Evolutionary conservation across 441 rosid species (phyloP), one percentile per base, ranked within the genome.

Genomic region (Erysimum pusillum): DNA sequence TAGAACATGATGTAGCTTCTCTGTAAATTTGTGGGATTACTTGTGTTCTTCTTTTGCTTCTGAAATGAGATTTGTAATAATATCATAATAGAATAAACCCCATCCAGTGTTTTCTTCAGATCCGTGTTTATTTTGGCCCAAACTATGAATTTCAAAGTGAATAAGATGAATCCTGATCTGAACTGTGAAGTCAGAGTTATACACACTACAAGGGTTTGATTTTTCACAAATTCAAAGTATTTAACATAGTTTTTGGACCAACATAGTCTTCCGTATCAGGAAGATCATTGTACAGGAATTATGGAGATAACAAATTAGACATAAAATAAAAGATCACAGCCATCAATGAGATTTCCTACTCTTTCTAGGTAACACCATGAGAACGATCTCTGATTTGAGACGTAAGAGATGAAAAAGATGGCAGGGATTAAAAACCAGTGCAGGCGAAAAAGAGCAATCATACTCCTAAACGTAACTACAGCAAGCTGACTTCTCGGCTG

Each of bases 401-500:
- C 5, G 81, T 67, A 73, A 68, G 69, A 12, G 41, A 35, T 42
- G 34, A 62, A 45, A 62, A 34, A 35, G 73, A 65, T 51, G 57
- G 66, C 32, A 46, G 54, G 39, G 49, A 54, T 15, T 28, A 64
- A 61, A 62, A 68, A 62, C 52, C 3, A 12, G 71, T 39, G 75
- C 57, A 31, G 15, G 34, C 32, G 66, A 67, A 60, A 39, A 67
- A 78, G 81, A 67, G 64, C 15, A 22, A 53, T 61, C 62, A 62
- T 20, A 36, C 63, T 63, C 53, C 75, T 79, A 75, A 56, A 78
- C 77, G 59, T 78, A 80, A 60, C 87, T 58, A 56, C 87, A 85
- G 76, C 87, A 85, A 61, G 81, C 83, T 18, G 84, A 70, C 71
- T 71, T 80, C 69, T 80, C 83, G 14, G 80, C 49, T 66, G 84